Evolutionary conservation across 2,329 filamentous ascomycete species (phyloP).

Genomic region (Penicillium frequentans): DNA sequence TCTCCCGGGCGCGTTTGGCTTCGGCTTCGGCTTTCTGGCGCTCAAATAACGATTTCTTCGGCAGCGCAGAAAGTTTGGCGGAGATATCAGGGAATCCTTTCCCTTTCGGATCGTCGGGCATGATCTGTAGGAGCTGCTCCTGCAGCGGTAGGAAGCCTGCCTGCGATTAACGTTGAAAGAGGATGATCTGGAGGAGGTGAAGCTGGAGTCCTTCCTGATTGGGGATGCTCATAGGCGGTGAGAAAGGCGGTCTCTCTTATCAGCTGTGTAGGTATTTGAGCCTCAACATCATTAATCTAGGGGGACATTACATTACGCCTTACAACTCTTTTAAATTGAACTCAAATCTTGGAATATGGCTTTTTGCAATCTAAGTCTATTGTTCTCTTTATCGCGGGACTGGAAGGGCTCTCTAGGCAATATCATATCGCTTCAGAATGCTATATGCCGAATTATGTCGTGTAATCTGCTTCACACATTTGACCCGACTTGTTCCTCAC

Average conservation of each 20-base stretch:
- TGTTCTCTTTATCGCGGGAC: too few species aligned
- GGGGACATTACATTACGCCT: too few species aligned
- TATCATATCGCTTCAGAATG: too few species aligned
- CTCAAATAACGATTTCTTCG: conserved; percentile 85
- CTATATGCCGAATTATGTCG: too few species aligned
- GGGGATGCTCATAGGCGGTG: conserved; percentile 13
- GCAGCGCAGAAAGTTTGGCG: conserved; percentile 74
- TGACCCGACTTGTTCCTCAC: too few species aligned
- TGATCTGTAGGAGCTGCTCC: conserved; percentile 24
- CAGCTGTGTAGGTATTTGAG: neutral
- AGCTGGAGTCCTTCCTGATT: conserved; percentile 9
- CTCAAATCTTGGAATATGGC: too few species aligned
- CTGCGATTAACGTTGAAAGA: neutral
- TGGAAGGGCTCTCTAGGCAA: too few species aligned
- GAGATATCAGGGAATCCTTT: conserved; percentile 68
- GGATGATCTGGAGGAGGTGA: neutral
- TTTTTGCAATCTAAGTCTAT: too few species aligned
- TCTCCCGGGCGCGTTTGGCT: conserved; percentile 80
- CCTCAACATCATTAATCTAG: neutral
- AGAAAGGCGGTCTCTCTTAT: conserved; percentile 8
- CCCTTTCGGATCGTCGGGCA: conserved; percentile 40
- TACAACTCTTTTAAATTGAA: too few species aligned
- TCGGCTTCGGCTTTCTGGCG: conserved; percentile 85
- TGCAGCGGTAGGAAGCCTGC: conserved; percentile 15
- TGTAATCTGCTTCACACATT: too few species aligned